Percentiles rank a stretch among this genome's conserved stretches.
Evolutionary conservation across 352 stramenopile genomes (phyloP).

Genomic region (Peronospora farinosa): DNA sequence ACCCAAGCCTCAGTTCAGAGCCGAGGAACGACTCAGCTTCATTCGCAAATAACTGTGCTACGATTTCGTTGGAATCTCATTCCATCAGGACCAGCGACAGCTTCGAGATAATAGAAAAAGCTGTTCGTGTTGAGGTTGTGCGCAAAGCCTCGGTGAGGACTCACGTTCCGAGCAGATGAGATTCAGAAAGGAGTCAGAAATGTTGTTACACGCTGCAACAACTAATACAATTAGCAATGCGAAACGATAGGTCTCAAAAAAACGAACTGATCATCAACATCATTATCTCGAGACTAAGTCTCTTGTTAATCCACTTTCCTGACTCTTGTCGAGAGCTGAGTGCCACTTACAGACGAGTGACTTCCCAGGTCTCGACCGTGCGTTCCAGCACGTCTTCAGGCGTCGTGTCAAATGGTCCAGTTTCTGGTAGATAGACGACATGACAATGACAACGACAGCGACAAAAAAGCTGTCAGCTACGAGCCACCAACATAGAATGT

Average conservation of each 20-base stretch:
- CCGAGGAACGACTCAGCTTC: too few relatives aligned
- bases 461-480: conserved; percentile 9
- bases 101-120: conserved; percentile 8
- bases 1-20: too few relatives aligned
- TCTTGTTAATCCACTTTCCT: background rate
- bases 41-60: too few relatives aligned
- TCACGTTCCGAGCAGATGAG: conserved; percentile 19
- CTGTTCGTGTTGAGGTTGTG: conserved; percentile 16
- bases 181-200: conserved; percentile 20
- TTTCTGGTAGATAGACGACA: conserved; percentile 37
- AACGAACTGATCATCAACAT: conserved; percentile 11
- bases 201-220: conserved; percentile 12
- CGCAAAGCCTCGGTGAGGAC: conserved; percentile 18
- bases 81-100: too few relatives aligned
- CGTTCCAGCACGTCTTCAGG: conserved; percentile 75
- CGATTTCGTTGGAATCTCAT: too few relatives aligned
- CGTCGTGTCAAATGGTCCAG: conserved; percentile 69
- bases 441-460: conserved; percentile 4
- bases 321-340: conserved; percentile 8
- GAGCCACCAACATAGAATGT: background rate
- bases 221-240: too few relatives aligned
- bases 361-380: conserved; percentile 72
- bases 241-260: background rate
- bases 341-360: conserved; percentile 50
- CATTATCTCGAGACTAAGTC: conserved; percentile 21